These are phyloP conservation scores for Lactifluus subvellereus DNA, from an alignment of 768 basidiomycete species.

Conservation along the genomic window DNA sequence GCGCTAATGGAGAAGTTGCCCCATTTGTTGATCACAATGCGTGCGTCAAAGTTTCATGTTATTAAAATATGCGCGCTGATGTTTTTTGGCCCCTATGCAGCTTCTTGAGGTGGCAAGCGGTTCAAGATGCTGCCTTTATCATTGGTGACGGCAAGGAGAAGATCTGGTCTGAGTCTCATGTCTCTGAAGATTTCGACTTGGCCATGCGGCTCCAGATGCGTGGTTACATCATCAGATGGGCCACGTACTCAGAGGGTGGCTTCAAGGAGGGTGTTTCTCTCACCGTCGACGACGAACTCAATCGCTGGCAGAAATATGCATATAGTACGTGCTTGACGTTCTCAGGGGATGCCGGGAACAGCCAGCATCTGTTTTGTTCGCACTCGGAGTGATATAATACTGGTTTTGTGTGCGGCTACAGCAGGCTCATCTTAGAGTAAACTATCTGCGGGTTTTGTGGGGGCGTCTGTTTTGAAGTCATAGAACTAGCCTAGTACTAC, in stretches of 20 bases:
- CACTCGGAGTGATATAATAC: too few relatives aligned
- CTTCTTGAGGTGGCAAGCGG: constrained; percentile 51
- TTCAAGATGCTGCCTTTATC: constrained; percentile 49
- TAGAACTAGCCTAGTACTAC: neutral
- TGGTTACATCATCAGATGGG: constrained; percentile 54
- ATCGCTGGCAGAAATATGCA: constrained; percentile 88
- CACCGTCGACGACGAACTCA: constrained; percentile 85
- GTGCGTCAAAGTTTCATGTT: constrained; percentile 1
- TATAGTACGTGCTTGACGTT: constrained; percentile 44
- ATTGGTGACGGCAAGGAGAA: constrained; percentile 48
- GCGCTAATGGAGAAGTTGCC: constrained; percentile 39
- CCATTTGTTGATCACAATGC: constrained; percentile 47
- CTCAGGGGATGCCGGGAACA: neutral
- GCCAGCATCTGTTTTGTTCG: too few relatives aligned
- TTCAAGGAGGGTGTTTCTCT: constrained; percentile 92
- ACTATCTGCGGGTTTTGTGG: neutral
- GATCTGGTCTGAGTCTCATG: constrained; percentile 63
- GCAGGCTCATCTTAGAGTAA: neutral
- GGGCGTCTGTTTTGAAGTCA: too few relatives aligned
- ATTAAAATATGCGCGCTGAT: neutral
- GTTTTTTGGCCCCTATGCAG: neutral
- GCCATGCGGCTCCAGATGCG: constrained; percentile 54
- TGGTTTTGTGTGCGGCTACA: too few relatives aligned
- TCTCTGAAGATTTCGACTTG: constrained; percentile 70
- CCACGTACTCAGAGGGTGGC: constrained; percentile 74